These are phyloP conservation scores for Calonectria naviculata DNA, from an alignment of 2,329 filamentous ascomycete genomes.

Conservation along the genomic window DNA sequence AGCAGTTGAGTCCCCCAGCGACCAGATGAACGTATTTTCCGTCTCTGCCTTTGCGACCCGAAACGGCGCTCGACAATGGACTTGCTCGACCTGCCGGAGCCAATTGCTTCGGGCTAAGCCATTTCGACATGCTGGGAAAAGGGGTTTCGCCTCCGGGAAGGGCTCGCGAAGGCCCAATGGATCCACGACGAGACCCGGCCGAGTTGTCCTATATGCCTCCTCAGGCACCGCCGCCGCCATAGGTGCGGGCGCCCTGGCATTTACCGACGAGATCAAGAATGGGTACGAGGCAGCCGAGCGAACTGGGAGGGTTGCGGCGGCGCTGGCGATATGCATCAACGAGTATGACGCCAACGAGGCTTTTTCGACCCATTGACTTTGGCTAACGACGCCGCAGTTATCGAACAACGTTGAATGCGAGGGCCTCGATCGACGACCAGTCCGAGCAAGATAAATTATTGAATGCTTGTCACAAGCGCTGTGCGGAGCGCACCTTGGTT, in stretches of 20 bases:
- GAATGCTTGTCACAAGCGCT: slow-evolving; percentile 89
- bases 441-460: slow-evolving; percentile 76
- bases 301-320: slow-evolving; percentile 80
- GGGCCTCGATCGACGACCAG: slow-evolving; percentile 70
- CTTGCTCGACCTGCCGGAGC: slow-evolving; percentile 57
- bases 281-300: slow-evolving; percentile 80
- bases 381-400: slow-evolving; percentile 69
- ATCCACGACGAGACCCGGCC: slow-evolving; percentile 38
- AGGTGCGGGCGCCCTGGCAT: slow-evolving; percentile 61
- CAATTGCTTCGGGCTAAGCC: slow-evolving; percentile 50
- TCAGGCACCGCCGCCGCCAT: slow-evolving; percentile 61
- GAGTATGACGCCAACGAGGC: slow-evolving; percentile 68
- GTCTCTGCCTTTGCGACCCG: slow-evolving; percentile 51
- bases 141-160: slow-evolving; percentile 45
- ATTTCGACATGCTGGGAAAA: slow-evolving; percentile 36
- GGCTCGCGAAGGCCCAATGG: slow-evolving; percentile 35
- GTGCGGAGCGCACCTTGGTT: slow-evolving; percentile 85
- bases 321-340: slow-evolving; percentile 85
- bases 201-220: slow-evolving; percentile 60
- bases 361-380: not conserved
- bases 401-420: slow-evolving; percentile 81
- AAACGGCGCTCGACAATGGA: slow-evolving; percentile 55
- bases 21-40: slow-evolving; percentile 56
- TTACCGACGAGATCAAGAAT: slow-evolving; percentile 79
- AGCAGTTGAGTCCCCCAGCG: slow-evolving; percentile 27